Evolutionary conservation across 306 rosid genomes (phyloP).

Genomic region (Nissolia schottii): DNA sequence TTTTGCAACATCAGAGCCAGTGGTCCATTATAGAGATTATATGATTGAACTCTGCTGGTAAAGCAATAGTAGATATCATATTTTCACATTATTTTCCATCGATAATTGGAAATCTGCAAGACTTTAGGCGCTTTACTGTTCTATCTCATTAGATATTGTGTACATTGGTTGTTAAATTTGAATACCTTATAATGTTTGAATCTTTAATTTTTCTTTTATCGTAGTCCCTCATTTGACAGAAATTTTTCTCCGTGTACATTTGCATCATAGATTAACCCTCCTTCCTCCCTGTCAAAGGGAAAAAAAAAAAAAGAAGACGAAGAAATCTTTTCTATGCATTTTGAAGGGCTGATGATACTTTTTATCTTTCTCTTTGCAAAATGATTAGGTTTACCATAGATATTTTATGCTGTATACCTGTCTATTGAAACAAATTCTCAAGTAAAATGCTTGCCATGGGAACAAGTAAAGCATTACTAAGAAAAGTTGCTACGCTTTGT

Average conservation of each 20-base stretch:
- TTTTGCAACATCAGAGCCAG: not conserved
- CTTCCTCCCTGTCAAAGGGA: not conserved
- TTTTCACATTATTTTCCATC: not conserved
- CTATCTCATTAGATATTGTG: not conserved
- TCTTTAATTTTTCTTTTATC: not conserved
- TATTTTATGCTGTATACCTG: not conserved
- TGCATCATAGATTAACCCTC: not conserved
- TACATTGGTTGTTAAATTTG: not conserved
- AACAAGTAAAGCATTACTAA: conserved; percentile 7
- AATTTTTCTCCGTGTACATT: not conserved
- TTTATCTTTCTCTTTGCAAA: not conserved
- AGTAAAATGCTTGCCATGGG: not conserved
- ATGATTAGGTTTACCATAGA: not conserved
- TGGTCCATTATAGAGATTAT: not conserved
- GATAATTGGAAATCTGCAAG: not conserved
- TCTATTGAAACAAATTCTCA: not conserved
- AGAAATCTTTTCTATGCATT: not conserved
- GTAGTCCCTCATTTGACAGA: not conserved
- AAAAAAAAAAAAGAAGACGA: not conserved
- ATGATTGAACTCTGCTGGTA: not conserved
- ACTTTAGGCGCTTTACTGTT: not conserved
- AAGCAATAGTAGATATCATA: not conserved
- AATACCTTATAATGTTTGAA: not conserved
- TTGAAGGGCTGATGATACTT: not conserved
- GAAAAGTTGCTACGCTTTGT: not conserved